Conservation (phyloP, 2,329 filamentous ascomycete genomes). For the Arthrocladium fulminans region DNA sequence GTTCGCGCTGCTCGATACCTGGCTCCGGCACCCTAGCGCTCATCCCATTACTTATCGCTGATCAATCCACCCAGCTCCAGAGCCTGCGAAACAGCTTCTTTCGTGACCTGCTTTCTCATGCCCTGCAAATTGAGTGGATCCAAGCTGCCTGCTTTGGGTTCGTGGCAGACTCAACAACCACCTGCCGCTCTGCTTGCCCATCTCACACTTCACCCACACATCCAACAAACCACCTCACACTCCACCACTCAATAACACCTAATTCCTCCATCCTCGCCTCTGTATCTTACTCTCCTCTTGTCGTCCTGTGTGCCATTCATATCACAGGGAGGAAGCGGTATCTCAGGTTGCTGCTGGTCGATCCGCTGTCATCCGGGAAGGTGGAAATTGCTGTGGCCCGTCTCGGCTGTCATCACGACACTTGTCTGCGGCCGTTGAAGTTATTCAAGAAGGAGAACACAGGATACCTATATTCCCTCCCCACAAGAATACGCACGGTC, state of each 20-base stretch:
- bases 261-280: neutral
- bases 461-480: neutral
- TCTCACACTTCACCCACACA: too few relatives aligned
- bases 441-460: neutral
- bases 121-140: too few relatives aligned
- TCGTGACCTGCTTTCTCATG: neutral
- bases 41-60: neutral
- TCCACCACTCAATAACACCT: neutral
- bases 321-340: conserved; percentile 4
- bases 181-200: too few relatives aligned
- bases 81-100: neutral
- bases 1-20: neutral
- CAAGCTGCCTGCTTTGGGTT: too few relatives aligned
- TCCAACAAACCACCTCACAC: neutral
- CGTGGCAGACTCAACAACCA: too few relatives aligned
- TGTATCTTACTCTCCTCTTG: neutral
- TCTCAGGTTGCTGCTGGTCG: neutral
- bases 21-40: neutral
- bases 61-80: conserved; percentile 2
- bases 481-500: neutral
- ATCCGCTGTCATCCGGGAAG: neutral
- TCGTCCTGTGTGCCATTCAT: conserved; percentile 6
- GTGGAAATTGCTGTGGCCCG: neutral
- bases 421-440: neutral
- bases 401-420: neutral